Conservation (phyloP, 2,329 filamentous ascomycete species). For the Trichoderma citrinoviride region DNA sequence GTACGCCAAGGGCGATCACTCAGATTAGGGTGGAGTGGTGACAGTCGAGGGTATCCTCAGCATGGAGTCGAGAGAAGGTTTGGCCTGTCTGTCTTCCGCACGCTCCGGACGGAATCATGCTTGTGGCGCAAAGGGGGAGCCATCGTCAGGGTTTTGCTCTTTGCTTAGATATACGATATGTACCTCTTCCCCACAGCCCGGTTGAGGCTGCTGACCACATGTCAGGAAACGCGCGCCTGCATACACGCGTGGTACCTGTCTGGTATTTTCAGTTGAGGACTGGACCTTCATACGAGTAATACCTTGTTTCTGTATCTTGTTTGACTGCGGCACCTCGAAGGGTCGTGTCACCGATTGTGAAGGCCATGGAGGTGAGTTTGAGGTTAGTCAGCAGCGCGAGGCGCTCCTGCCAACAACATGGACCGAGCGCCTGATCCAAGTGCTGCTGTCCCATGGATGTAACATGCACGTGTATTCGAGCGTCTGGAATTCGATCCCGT, state of each 20-base stretch:
- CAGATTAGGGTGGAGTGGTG: slow-evolving; percentile 9
- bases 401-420: not conserved
- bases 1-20: slow-evolving; percentile 11
- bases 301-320: too few species aligned
- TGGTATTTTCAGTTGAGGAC: too few species aligned
- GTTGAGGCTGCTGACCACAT: slow-evolving; percentile 7
- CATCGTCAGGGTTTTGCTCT: not conserved
- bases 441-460: too few species aligned
- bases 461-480: not conserved
- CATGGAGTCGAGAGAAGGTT: not conserved
- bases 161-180: too few species aligned
- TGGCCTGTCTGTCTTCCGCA: not conserved
- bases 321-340: too few species aligned
- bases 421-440: slow-evolving; percentile 3
- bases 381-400: not conserved
- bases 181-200: not conserved
- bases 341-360: too few species aligned
- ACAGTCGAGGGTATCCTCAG: not conserved
- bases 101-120: not conserved
- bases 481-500: not conserved
- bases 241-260: not conserved
- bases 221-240: not conserved
- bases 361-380: too few species aligned
- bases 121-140: not conserved
- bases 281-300: too few species aligned